These are phyloP conservation scores for Orbilia ellipsospora DNA, from an alignment of 2,329 filamentous ascomycete species.

Conservation along the genomic window DNA sequence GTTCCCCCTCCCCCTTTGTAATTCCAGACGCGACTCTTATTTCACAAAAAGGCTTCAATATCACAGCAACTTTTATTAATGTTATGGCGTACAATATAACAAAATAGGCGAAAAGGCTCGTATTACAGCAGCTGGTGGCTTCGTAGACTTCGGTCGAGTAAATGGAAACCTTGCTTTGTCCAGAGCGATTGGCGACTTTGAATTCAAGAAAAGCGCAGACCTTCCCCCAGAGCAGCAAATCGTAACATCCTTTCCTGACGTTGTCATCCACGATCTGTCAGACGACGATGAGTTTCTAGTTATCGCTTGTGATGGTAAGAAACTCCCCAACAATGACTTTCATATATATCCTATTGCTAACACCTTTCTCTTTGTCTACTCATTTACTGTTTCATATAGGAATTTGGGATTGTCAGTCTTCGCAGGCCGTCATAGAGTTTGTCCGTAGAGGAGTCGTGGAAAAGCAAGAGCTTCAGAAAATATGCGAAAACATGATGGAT, in stretches of 20 bases:
- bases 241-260: constrained; percentile 95
- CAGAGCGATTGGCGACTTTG: constrained; percentile 97
- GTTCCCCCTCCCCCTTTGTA: too few relatives aligned
- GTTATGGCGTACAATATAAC: not conserved
- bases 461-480: constrained; percentile 92
- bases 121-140: constrained; percentile 94
- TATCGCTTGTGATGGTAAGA: constrained; percentile 87
- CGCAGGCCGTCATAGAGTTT: constrained; percentile 96
- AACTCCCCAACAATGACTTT: not conserved
- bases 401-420: constrained; percentile 99
- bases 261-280: constrained; percentile 87
- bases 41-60: not conserved
- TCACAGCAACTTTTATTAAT: constrained; percentile 9
- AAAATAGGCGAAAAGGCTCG: constrained; percentile 86
- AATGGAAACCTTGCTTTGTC: constrained; percentile 98
- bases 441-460: constrained; percentile 95
- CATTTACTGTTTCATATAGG: constrained; percentile 67
- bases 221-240: constrained; percentile 98
- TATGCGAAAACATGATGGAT: constrained; percentile 99
- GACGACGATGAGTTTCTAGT: constrained; percentile 97
- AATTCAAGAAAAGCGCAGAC: constrained; percentile 99
- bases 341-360: constrained; percentile 5
- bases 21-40: not conserved
- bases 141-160: constrained; percentile 97
- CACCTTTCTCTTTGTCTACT: constrained; percentile 4